phyloP scores from a whole-genome alignment of 2,329 filamentous ascomycete genomes.

The Alternaria incomplexa region DNA sequence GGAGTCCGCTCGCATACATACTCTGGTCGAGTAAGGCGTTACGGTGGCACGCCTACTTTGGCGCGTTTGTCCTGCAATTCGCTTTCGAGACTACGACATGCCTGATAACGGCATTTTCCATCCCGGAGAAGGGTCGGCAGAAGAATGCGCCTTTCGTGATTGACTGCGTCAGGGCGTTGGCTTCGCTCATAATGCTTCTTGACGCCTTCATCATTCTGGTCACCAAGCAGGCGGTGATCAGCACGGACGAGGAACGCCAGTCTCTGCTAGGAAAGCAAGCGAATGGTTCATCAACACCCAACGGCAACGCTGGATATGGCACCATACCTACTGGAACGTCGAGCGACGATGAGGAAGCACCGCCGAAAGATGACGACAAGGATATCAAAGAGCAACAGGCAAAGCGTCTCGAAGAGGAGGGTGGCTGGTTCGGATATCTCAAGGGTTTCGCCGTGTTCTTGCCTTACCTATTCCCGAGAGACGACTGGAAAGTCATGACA shows the following conservation, averaged over 20 bases:
- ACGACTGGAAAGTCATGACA: slow-evolving; percentile 69
- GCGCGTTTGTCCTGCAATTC: slow-evolving; percentile 41
- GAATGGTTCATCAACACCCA: slow-evolving; percentile 47
- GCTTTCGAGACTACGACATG: slow-evolving; percentile 40
- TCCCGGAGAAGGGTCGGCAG: slow-evolving; percentile 19
- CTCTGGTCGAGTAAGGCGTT: slow-evolving; percentile 30
- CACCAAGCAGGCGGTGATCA: slow-evolving; percentile 37
- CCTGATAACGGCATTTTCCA: slow-evolving; percentile 28
- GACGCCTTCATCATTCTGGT: slow-evolving; percentile 39
- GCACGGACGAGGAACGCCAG: slow-evolving; percentile 64
- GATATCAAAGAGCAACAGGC: slow-evolving; percentile 59
- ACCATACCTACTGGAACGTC: slow-evolving; percentile 31
- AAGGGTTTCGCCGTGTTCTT: slow-evolving; percentile 77
- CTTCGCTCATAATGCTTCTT: slow-evolving; percentile 33
- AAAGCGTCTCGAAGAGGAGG: slow-evolving; percentile 74
- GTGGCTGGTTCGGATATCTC: slow-evolving; percentile 78
- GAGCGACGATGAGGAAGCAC: slow-evolving; percentile 52
- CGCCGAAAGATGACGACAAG: slow-evolving; percentile 59
- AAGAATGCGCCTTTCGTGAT: slow-evolving; percentile 31
- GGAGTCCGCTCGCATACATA: slow-evolving; percentile 33
- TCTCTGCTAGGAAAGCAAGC: slow-evolving; percentile 59
- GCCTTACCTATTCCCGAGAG: slow-evolving; percentile 78
- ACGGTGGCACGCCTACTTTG: slow-evolving; percentile 45
- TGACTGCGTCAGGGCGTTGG: slow-evolving; percentile 26
- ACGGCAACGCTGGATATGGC: slow-evolving; percentile 43